Base-by-base conservation (phyloP, 2,329 filamentous ascomycete species). In the Tolypocladium nubicola region DNA sequence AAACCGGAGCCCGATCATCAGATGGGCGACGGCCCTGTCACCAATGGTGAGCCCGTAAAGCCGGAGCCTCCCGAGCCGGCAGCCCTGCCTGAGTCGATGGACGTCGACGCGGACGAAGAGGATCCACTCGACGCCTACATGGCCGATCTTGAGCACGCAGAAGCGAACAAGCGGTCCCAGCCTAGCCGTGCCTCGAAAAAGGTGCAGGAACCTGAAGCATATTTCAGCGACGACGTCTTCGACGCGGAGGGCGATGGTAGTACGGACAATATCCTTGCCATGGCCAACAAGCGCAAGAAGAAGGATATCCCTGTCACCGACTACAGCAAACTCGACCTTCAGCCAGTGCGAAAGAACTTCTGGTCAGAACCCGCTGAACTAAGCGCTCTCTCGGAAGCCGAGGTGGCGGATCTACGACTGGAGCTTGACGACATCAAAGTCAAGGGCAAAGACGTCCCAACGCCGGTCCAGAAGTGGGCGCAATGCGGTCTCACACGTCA, bases 81-180 rank as follows among this genome's bases (percentile, higher is more conserved):
- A 21, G 58, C 10, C 59, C 63, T 45, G 58, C 64, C 50, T 63
- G 78, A 80, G 39, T 67, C 74, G 39, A 86, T 86, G 82, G 78
- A 84, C 35, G 73, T 83, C 59, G 83, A 85, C 62, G 73, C 69
- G 43, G 79, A 84, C 58, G 86, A 90, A 56, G 89, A 91, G 40
- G 94, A 99, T 70, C 90, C 94, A 9, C 77, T 99, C 41, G 94
- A 99, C 74, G 93, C 91, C n/a, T 99, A 95, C 75, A 99, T 99
- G 94, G 87, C 85, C 55, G 83, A 81, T 60, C 77, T 85, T 19
- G 78, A 80, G 56, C 71, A 80, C 43, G 72, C 88, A 3, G 79
- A 83, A 57, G 71, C 80, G 60, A 75, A 72, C 56, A 71, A 70
- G 54, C 65, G 68, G n/a, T 58, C 60, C 47, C 69, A 66, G 49